These are phyloP conservation scores for Sugiyamaella japonica DNA, from an alignment of 1,139 yeast genomes.

Conservation along the genomic window DNA sequence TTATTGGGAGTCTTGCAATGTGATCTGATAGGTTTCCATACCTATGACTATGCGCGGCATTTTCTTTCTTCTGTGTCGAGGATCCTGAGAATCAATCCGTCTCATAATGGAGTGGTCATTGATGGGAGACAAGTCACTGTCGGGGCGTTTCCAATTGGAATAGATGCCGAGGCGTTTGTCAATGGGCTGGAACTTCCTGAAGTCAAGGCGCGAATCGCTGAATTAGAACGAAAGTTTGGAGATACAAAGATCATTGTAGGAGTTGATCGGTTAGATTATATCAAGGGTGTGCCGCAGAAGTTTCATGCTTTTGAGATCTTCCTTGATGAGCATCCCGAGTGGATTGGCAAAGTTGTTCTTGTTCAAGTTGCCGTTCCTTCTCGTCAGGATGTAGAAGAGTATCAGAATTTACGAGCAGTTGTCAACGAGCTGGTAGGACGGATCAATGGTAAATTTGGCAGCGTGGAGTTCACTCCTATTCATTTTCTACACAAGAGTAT, in stretches of 20 bases:
- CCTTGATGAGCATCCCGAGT: constrained; percentile 89
- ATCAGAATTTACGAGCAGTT: constrained; percentile 87
- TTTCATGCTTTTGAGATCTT: constrained; percentile 94
- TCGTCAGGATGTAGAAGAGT: constrained; percentile 97
- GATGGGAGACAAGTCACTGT: constrained; percentile 76
- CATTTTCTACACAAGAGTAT: constrained; percentile 94
- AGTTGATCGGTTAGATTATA: constrained; percentile 91
- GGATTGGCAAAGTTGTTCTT: constrained; percentile 95
- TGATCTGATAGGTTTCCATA: constrained; percentile 95
- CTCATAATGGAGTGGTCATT: constrained; percentile 88
- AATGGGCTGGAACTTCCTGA: constrained; percentile 67
- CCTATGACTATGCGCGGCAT: constrained; percentile 99
- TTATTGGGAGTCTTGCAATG: constrained; percentile 89
- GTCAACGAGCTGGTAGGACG: constrained; percentile 96
- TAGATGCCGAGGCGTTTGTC: constrained; percentile 87
- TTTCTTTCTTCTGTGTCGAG: constrained; percentile 90
- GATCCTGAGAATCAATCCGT: constrained; percentile 74
- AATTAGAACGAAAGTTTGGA: constrained; percentile 61
- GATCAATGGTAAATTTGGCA: constrained; percentile 94
- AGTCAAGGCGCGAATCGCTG: constrained; percentile 65
- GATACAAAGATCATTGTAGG: constrained; percentile 88
- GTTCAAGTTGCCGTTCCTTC: constrained; percentile 98
- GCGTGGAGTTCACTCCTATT: constrained; percentile 96
- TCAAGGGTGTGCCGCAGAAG: constrained; percentile 97
- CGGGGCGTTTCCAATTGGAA: constrained; percentile 98